Conservation (phyloP, 2,329 filamentous ascomycete species). For the Rhexocercosporidium sp. region DNA sequence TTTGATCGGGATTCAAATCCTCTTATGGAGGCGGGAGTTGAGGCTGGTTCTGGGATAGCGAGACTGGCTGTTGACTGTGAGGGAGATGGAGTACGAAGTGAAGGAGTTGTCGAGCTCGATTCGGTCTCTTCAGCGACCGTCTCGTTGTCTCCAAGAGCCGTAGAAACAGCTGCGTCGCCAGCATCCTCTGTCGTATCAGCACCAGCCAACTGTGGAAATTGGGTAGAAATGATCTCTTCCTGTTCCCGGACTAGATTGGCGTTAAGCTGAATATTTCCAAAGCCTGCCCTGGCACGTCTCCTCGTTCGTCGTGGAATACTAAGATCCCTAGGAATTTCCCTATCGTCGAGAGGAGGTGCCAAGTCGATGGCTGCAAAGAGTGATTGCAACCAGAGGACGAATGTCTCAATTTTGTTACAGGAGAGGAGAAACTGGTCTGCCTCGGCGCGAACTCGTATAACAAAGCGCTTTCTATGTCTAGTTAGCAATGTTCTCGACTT, state of each 20-base stretch:
- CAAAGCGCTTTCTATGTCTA: slow-evolving; percentile 53
- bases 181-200: slow-evolving; percentile 10
- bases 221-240: slow-evolving; percentile 33
- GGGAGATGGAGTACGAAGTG: not conserved
- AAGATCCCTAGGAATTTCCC: slow-evolving; percentile 66
- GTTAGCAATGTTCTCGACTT: slow-evolving; percentile 11
- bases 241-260: slow-evolving; percentile 32
- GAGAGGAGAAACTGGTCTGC: slow-evolving; percentile 76
- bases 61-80: not conserved
- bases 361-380: slow-evolving; percentile 77
- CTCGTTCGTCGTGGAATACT: slow-evolving; percentile 55
- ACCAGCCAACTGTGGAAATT: slow-evolving; percentile 31
- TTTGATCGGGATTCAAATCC: slow-evolving; percentile 8
- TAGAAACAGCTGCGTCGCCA: not conserved
- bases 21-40: not conserved
- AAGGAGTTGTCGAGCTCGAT: slow-evolving; percentile 14
- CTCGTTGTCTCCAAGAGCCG: not conserved
- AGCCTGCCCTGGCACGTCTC: slow-evolving; percentile 29
- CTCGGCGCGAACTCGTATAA: slow-evolving; percentile 74
- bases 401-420: slow-evolving; percentile 66
- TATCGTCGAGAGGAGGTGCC: slow-evolving; percentile 71
- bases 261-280: slow-evolving; percentile 22
- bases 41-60: not conserved
- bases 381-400: slow-evolving; percentile 71
- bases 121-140: slow-evolving; percentile 16